Evolutionary conservation across 805 yeast species (phyloP), one percentile per base, ranked within the genome.

Genomic region (Metschnikowia reukaufii): DNA sequence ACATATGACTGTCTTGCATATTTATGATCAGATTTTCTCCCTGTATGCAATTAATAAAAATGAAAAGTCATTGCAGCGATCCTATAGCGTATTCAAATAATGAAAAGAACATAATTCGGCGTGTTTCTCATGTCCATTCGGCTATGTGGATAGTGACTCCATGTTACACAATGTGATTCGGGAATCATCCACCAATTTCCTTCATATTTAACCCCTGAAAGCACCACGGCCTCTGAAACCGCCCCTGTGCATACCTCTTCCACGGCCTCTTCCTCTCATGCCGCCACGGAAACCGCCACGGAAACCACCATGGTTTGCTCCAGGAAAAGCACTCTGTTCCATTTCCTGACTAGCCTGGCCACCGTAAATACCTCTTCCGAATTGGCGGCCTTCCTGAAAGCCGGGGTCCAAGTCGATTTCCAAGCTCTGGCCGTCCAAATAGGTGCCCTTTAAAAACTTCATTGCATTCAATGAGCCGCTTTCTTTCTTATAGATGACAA

Each of bases 401-500:
- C 99, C 99, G 0, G 97, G 97, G 62, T 94, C 99, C 57, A 95
- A 73, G 68, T 94, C 99, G 41, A 92, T 88, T 32, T 86, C 84
- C 60, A 94, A 78, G 32, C 76, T 72, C 51, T 88, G 82, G 42
- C 91, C 96, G 60, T 92, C 97, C 43, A 94, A 77, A 58, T 83
- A 84, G 0, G 96, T 89, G 45, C 82, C 84, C 56, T 88, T 83
- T 41, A 94, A 70, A 60, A 82, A 92, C 63, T 89, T 87, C 62
- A 92, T 81, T 2, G 97, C 87, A 54, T 86, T 82, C 44, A 90
- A 71, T 1, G 97, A 89, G 41, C 88, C 90, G 41, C 76, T 75
- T 36, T 83, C 83, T 23, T 72, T 65, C 44, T 77, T 78, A 64
- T 84, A 94, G 38, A 89, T 85, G 33, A 94, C 90, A 63, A 94